Conservation (phyloP, 352 stramenopile species). For the Blastocystis sp. region DNA sequence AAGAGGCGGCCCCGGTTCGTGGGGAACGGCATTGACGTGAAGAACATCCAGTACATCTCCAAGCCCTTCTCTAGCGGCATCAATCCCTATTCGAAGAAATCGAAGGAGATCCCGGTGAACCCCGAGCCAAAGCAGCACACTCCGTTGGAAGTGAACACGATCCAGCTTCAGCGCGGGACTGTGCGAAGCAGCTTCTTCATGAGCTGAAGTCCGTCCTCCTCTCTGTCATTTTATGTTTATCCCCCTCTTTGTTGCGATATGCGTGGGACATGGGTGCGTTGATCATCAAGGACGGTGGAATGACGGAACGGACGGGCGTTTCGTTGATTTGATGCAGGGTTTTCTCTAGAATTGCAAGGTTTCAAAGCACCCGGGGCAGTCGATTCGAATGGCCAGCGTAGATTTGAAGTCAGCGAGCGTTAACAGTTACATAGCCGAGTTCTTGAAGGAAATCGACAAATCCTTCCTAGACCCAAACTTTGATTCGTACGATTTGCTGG, state of each 20-base stretch:
- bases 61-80: slow-evolving; percentile 42
- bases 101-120: not conserved
- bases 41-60: slow-evolving; percentile 36
- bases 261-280: too few relatives aligned
- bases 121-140: not conserved
- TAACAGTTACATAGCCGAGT: slow-evolving; percentile 53
- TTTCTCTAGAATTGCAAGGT: not conserved
- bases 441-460: slow-evolving; percentile 53
- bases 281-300: not conserved
- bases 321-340: not conserved
- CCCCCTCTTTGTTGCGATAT: too few relatives aligned
- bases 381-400: slow-evolving; percentile 1
- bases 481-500: slow-evolving; percentile 33
- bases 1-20: slow-evolving; percentile 16
- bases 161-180: not conserved
- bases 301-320: not conserved
- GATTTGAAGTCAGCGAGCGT: slow-evolving; percentile 46
- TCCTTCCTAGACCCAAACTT: slow-evolving; percentile 58
- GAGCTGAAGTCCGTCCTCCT: not conserved
- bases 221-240: not conserved
- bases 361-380: not conserved
- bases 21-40: slow-evolving; percentile 46
- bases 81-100: slow-evolving; percentile 61
- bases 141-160: slow-evolving; percentile 10
- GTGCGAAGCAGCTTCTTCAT: slow-evolving; percentile 58